A percentile compares a stretch with the other conserved stretches of the same genome.
These are phyloP conservation scores for Verticillium nubilum DNA, from an alignment of 2,329 filamentous ascomycete species.

Conservation along the genomic window DNA sequence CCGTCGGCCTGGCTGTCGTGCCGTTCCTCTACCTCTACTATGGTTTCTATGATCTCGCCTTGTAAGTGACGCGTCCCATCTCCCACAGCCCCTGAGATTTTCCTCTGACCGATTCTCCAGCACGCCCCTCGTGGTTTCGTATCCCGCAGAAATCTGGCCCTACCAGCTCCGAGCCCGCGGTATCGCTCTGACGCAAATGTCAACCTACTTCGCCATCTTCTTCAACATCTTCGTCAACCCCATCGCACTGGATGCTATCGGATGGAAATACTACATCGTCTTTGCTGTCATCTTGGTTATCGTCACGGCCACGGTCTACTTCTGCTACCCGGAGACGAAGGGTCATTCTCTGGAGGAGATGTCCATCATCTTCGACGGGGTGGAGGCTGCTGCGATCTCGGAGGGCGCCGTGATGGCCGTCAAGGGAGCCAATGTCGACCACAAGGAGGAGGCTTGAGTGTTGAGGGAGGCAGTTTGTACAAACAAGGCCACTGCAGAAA, in stretches of 20 bases:
- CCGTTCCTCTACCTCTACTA: conserved; percentile 37
- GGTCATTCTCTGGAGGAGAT: conserved; percentile 15
- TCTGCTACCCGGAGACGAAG: conserved; percentile 22
- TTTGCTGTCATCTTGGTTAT: conserved; percentile 27
- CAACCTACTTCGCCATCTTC: conserved; percentile 6
- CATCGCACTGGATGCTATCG: conserved; percentile 31
- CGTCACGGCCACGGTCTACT: conserved; percentile 22
- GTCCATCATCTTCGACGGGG: conserved; percentile 10
- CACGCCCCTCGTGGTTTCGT: conserved; percentile 22
- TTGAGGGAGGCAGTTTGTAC: neutral
- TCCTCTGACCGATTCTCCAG: conserved; percentile 20
- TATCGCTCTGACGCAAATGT: conserved; percentile 14
- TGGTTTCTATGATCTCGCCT: conserved; percentile 17
- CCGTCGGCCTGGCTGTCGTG: conserved; percentile 29
- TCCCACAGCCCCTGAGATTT: neutral
- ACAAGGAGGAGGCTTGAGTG: neutral
- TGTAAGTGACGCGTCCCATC: neutral
- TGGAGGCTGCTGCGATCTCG: neutral
- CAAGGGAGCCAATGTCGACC: conserved; percentile 3
- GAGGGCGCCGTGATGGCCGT: conserved; percentile 8
- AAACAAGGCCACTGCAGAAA: neutral
- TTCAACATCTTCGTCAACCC: conserved; percentile 34
- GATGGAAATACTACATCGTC: conserved; percentile 39
- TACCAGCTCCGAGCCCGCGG: conserved; percentile 23
- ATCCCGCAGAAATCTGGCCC: conserved; percentile 22